phyloP scores from a whole-genome alignment of 1,284 basidiomycete genomes.

The Athelia psychrophila region DNA sequence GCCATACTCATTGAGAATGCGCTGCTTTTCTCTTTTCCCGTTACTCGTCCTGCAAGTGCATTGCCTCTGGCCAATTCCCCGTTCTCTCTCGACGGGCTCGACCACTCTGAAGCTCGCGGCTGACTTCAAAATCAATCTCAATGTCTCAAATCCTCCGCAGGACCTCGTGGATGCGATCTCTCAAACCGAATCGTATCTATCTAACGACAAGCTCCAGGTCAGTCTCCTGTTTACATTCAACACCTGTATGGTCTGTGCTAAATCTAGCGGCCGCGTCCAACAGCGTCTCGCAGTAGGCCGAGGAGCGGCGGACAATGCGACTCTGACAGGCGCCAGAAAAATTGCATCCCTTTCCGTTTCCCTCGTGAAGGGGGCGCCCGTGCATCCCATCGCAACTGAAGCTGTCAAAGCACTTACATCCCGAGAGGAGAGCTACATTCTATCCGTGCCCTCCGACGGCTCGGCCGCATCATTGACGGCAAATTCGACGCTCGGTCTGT shows the following conservation, averaged over 20 bases:
- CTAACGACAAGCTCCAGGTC: conserved; percentile 44
- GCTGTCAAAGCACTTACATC: conserved; percentile 37
- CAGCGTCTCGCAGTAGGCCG: conserved; percentile 38
- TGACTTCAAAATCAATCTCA: conserved; percentile 44
- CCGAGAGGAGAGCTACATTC: conserved; percentile 50
- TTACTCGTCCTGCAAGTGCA: background rate
- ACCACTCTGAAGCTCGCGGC: conserved; percentile 47
- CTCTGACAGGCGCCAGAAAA: conserved; percentile 15
- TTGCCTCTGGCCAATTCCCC: conserved; percentile 61
- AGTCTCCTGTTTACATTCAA: no score
- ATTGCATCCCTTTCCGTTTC: conserved; percentile 28
- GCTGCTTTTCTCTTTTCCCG: background rate
- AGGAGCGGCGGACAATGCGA: conserved; percentile 27
- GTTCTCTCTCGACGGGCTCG: conserved; percentile 44
- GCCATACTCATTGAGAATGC: background rate
- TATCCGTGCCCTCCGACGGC: conserved; percentile 48
- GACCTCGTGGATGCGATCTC: conserved; percentile 40
- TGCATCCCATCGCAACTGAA: conserved; percentile 35
- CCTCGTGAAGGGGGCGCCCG: conserved; percentile 23
- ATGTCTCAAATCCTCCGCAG: conserved; percentile 33
- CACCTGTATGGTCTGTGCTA: no score
- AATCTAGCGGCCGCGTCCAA: conserved; percentile 20
- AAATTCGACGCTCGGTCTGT: conserved; percentile 57
- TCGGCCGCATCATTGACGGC: conserved; percentile 45
- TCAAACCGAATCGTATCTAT: conserved; percentile 38